Evolutionary conservation across 2,329 filamentous ascomycete genomes (phyloP), one percentile per base, ranked within the genome.

Genomic region (Monosporascus cannonballus): DNA sequence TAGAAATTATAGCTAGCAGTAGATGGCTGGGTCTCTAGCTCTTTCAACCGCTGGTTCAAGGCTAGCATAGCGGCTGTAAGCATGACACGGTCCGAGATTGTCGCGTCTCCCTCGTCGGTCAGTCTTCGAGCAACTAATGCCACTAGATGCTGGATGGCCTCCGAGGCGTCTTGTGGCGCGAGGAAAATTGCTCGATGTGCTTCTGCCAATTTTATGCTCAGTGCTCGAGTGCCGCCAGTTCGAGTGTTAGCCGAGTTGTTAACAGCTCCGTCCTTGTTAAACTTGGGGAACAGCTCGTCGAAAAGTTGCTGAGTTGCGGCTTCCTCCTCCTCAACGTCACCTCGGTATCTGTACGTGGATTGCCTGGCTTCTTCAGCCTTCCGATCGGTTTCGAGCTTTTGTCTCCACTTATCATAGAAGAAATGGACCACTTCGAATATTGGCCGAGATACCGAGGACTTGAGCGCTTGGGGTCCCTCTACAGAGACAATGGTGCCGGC

Each of bases 321-420:
- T 52, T 95, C 87, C 58, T 89, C 84, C 47, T 92, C 86, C 55
- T 92, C 87, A 39, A 82, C 73, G 39, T 84, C 86, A 34, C 92
- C 93, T 57, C 84, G 83, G 72, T 94, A 96, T 20, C 85, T 86
- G 69, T 96, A 99, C 39, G 96, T 71, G 56, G 88, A 91, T 5
- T 81, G 83, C 56, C 87, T 89, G 27, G 82, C 79, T 18, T 88
- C 86, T 59, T 88, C 84, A 47, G 88, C 82, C 61, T 85, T 83
- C 61, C 90, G 87, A 58, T 96, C 92, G 20, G 83, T 76, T 50
- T 86, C 81, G 2, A 96, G 80, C 64, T 87, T 86, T 49, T 81
- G 79, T 60, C 83, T 89, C 92, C 93, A 99, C 49, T 91, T 79
- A 17, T 83, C 73, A 63, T 92, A 96, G 63, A 95, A 86, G 17